Base-by-base conservation (phyloP, 139 green algal species). In the Zygnema cylindricum region DNA sequence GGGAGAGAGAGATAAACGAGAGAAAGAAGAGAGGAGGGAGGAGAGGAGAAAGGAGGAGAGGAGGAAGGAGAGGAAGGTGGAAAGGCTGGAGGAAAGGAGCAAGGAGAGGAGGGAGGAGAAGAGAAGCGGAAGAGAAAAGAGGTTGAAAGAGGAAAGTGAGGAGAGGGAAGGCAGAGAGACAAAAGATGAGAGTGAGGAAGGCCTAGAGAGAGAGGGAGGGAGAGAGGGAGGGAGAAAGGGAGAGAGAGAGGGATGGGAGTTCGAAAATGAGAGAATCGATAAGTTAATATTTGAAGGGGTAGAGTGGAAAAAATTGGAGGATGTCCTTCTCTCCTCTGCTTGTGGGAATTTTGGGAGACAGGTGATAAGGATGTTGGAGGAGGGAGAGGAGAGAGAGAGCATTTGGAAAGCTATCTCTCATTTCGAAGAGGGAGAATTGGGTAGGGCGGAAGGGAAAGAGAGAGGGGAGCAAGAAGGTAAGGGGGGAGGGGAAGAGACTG, bases 21-120 rank as follows among this genome's bases (percentile, higher is more conserved):
- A 69, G 78, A 85, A 41, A 33, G 78, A 85, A 32, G 78, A 35
- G 39, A 11, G 11, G 0, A 79, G 36, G 78, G 78, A 30, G 41
- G 36, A 32, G 30, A 41, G 33, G 36, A 77, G 36, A 69, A 3
- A 54, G 1, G 78, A 41, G 22, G 0, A 0, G 16, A 55, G 2
- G 2, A 41, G 69, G 36, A 41, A 32, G 2, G 0, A 33, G 35
- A 43, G 33, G 35, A 1, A 77, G 78, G 32, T 2, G 1, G 33
- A 2, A 41, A 78, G 25, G 41, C 0, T 23, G 1, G 1, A 69
- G 69, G 78, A 41, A 39, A 23, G 78, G n/a, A 30, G 30, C 32
- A 63, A 63, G 22, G 38, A 0, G 79, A 21, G 79, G 38, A 38
- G 36, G 79, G 38, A 25, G 81, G 21, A 42, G n/a, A n/a, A n/a